phyloP scores from a whole-genome alignment of 495 filamentous ascomycete genomes.

The Aspergillus sparsus region DNA sequence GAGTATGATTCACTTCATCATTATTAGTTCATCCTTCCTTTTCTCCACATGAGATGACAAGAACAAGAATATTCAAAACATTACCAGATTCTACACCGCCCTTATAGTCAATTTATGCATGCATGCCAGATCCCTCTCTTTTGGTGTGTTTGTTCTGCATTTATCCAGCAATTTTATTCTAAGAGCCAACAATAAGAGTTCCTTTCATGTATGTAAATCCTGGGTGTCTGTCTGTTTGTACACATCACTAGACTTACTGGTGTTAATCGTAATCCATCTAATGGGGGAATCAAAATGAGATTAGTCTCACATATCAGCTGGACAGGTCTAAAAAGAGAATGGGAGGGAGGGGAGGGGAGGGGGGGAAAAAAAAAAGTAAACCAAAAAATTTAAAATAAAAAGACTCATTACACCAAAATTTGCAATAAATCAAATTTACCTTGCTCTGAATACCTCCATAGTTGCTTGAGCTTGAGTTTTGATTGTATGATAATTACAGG shows the following conservation, averaged over 20 bases:
- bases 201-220: background rate
- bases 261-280: background rate
- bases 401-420: too few species aligned
- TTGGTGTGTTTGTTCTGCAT: conserved; percentile 21
- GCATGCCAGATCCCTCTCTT: conserved; percentile 14
- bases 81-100: conserved; percentile 23
- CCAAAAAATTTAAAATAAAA: conserved; percentile 1
- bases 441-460: too few species aligned
- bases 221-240: conserved; percentile 7
- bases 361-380: background rate
- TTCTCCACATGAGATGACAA: conserved; percentile 13
- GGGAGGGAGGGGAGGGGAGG: background rate
- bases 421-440: too few species aligned
- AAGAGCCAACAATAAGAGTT: conserved; percentile 1
- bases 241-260: conserved; percentile 1
- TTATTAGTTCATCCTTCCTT: too few species aligned
- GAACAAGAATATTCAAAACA: conserved; percentile 13
- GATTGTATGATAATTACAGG: too few species aligned
- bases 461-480: too few species aligned
- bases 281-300: background rate
- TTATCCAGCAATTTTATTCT: conserved; percentile 12
- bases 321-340: conserved; percentile 22
- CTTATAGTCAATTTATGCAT: conserved; percentile 21
- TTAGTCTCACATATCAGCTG: conserved; percentile 25
- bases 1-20: too few species aligned